phyloP scores from a whole-genome alignment of 768 basidiomycete genomes.

The Pulveroboletus sp. region DNA sequence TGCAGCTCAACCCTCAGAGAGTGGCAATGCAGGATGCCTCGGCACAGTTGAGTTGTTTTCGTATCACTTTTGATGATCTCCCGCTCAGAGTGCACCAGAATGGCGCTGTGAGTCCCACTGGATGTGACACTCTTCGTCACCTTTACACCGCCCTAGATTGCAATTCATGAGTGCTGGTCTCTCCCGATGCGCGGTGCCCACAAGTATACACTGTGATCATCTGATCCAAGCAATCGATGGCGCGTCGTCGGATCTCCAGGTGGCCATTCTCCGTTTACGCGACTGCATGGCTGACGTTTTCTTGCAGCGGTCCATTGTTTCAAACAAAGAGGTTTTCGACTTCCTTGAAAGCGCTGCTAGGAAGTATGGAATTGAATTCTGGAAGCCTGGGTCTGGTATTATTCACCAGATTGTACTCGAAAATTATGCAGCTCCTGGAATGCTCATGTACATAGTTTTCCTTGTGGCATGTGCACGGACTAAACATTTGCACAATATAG shows the following conservation, averaged over 20 bases:
- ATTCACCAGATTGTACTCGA: constrained; percentile 99
- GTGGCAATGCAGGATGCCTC: constrained; percentile 98
- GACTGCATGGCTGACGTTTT: not conserved
- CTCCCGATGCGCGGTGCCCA: constrained; percentile 75
- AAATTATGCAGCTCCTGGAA: constrained; percentile 94
- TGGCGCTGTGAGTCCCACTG: constrained; percentile 63
- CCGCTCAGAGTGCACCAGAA: constrained; percentile 42
- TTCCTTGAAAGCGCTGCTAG: constrained; percentile 89
- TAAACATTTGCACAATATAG: constrained; percentile 34
- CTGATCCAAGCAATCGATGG: constrained; percentile 92
- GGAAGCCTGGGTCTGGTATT: constrained; percentile 86
- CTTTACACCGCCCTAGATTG: constrained; percentile 44
- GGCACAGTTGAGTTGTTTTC: constrained; percentile 61
- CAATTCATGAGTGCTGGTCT: constrained; percentile 99
- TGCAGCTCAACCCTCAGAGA: constrained; percentile 86
- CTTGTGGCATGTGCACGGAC: not conserved
- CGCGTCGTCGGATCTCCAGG: constrained; percentile 81
- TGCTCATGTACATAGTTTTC: constrained; percentile 65
- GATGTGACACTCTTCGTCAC: not conserved
- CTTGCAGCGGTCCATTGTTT: constrained; percentile 69
- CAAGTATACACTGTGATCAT: constrained; percentile 97
- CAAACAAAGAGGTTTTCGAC: constrained; percentile 96
- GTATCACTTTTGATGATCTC: not conserved
- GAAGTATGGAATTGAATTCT: constrained; percentile 96
- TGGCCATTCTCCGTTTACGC: constrained; percentile 24